Base-by-base conservation (phyloP, 371 early-diverging fungal genomes). In the Basidiobolus heterosporus region DNA sequence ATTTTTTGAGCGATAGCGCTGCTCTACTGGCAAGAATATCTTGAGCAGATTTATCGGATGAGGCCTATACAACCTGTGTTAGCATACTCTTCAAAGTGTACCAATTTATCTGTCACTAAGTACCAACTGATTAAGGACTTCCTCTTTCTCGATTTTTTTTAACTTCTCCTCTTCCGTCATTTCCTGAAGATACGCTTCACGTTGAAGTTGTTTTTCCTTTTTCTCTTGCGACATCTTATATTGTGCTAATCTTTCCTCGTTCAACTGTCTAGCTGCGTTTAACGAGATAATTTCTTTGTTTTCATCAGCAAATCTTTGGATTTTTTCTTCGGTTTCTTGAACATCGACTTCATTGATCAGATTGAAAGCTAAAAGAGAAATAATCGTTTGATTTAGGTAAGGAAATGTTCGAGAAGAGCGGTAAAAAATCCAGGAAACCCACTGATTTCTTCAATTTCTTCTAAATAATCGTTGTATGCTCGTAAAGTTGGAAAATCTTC, bases 391-490 rank as follows among this genome's bases (percentile, higher is more conserved):
- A n/a, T n/a, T n/a, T n/a, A n/a, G n/a, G n/a, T n/a, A n/a, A n/a
- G n/a, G n/a, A n/a, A n/a, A n/a, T n/a, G n/a, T n/a, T n/a, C n/a
- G n/a, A n/a, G n/a, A n/a, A n/a, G n/a, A n/a, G n/a, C n/a, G n/a
- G n/a, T n/a, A n/a, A 24, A 16, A 18, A 13, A 19, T 38, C 11
- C 2, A 19, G 16, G 44, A 22, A 11, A 58, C 75, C 49, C 66
- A 82, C 85, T 77, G 24, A 93, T 70, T 38, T 88, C 85, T 57
- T 93, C 93, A 0, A 92, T 82, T 53, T 80, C 80, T 56, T 96
- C 93, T 22, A 93, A 54, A 52, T 89, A 93, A 53, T 91, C 88
- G 59, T 96, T 88, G 52, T 83, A 96, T 23, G 64, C 71, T 38
- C 70, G 62, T 44, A 82, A 54, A 39, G 70, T 75, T 17, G 72